Conservation (phyloP, 2,329 filamentous ascomycete species). For the Exophiala oligosperma region DNA sequence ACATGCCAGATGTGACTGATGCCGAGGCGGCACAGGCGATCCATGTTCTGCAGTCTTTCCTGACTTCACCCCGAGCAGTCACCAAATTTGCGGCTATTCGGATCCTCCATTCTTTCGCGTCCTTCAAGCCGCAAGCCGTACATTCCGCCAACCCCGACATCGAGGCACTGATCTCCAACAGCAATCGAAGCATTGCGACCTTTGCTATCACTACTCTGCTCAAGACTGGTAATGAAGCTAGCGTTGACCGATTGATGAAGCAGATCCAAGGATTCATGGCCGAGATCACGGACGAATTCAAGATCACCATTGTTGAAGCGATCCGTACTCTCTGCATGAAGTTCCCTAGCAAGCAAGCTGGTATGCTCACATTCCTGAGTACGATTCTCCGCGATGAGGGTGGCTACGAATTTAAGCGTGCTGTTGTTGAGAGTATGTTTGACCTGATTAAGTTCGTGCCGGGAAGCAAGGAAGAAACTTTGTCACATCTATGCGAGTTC, state of each 20-base stretch:
- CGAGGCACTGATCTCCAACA: slow-evolving; percentile 93
- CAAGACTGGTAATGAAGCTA: slow-evolving; percentile 97
- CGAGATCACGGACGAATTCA: slow-evolving; percentile 98
- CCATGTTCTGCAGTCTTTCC: slow-evolving; percentile 92
- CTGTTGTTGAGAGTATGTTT: slow-evolving; percentile 98
- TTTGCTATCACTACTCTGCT: slow-evolving; percentile 97
- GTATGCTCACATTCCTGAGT: slow-evolving; percentile 95
- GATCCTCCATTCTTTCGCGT: slow-evolving; percentile 93
- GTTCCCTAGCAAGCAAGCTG: slow-evolving; percentile 96
- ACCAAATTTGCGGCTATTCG: slow-evolving; percentile 97
- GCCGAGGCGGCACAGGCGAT: slow-evolving; percentile 89
- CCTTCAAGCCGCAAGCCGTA: slow-evolving; percentile 92
- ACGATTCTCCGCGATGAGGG: slow-evolving; percentile 96
- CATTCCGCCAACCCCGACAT: slow-evolving; percentile 96
- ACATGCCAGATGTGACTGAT: slow-evolving; percentile 90
- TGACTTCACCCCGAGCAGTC: slow-evolving; percentile 90
- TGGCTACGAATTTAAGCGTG: slow-evolving; percentile 96
- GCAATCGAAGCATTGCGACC: slow-evolving; percentile 94
- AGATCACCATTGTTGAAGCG: slow-evolving; percentile 99
- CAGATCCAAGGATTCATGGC: slow-evolving; percentile 98
- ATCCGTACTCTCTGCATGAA: slow-evolving; percentile 96
- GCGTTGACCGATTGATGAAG: slow-evolving; percentile 96
- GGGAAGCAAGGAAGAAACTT: slow-evolving; percentile 75
- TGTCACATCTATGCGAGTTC: slow-evolving; percentile 96
- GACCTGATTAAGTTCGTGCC: slow-evolving; percentile 99